Evolutionary conservation across 257 asterid species (phyloP).

Genomic region (Plectranthus barbatus): DNA sequence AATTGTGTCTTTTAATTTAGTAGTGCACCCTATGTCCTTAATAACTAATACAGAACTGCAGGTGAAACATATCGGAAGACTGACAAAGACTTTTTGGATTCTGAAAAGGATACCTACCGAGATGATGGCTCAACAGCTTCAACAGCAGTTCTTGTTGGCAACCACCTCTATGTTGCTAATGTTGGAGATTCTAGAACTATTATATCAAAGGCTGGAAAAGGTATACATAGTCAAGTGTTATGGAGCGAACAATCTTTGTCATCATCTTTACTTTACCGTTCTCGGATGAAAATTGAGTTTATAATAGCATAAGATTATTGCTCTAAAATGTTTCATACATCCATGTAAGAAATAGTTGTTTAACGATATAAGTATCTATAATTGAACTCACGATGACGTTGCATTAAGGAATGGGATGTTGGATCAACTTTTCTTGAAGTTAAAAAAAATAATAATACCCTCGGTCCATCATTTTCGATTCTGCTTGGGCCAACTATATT

Average conservation of each 20-base stretch:
- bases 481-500: neutral
- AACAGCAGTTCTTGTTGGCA: slow-evolving; percentile 72
- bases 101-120: slow-evolving; percentile 84
- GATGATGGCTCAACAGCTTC: slow-evolving; percentile 99
- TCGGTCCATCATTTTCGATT: neutral
- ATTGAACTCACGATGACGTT: neutral
- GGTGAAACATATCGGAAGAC: slow-evolving; percentile 89
- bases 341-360: neutral
- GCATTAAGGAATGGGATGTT: slow-evolving; percentile 2
- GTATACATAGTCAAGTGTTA: slow-evolving; percentile 26
- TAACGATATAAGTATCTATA: neutral
- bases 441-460: neutral
- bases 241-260: neutral
- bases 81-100: slow-evolving; percentile 72
- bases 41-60: slow-evolving; percentile 25
- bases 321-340: neutral
- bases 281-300: neutral
- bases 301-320: slow-evolving; percentile 9
- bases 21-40: neutral
- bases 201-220: slow-evolving; percentile 86
- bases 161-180: slow-evolving; percentile 93
- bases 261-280: neutral
- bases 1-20: neutral
- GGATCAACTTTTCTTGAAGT: neutral
- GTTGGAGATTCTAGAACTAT: slow-evolving; percentile 98